Evolutionary conservation across 352 stramenopile species (phyloP).

Genomic region (Pythium insidiosum): DNA sequence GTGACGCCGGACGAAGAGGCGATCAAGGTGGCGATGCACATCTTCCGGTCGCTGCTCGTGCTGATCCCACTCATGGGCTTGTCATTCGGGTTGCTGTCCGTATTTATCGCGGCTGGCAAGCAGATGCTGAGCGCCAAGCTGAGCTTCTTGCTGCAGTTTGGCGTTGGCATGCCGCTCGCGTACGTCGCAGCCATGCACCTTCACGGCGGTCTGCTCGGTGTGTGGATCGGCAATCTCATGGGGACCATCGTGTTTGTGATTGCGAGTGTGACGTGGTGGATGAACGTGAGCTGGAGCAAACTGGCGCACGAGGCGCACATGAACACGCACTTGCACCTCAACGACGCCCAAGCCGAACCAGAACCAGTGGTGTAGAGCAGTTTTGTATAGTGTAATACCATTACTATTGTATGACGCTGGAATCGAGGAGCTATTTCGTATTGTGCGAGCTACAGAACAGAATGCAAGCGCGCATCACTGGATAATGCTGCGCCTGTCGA

Average conservation of each 20-base stretch:
- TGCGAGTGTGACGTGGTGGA: slow-evolving; percentile 23
- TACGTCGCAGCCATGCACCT: slow-evolving; percentile 11
- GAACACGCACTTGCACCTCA: slow-evolving; percentile 17
- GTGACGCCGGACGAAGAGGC: slow-evolving; percentile 15
- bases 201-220: slow-evolving; percentile 16
- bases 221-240: slow-evolving; percentile 22
- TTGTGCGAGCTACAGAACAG: too few species aligned
- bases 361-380: too few species aligned
- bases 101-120: slow-evolving; percentile 15
- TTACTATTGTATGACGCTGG: too few species aligned
- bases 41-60: slow-evolving; percentile 3
- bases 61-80: slow-evolving; percentile 12
- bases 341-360: slow-evolving; percentile 1
- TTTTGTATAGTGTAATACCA: too few species aligned
- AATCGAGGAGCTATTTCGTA: too few species aligned
- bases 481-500: too few species aligned
- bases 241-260: slow-evolving; percentile 10
- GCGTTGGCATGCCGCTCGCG: slow-evolving; percentile 18
- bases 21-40: neutral
- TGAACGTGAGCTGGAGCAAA: slow-evolving; percentile 31
- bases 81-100: slow-evolving; percentile 9
- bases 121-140: slow-evolving; percentile 17
- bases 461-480: too few species aligned
- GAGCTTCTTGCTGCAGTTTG: slow-evolving; percentile 18
- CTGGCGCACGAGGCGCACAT: slow-evolving; percentile 37